phyloP scores from a whole-genome alignment of 1,139 yeast species.

The Blastobotrys persicus region DNA sequence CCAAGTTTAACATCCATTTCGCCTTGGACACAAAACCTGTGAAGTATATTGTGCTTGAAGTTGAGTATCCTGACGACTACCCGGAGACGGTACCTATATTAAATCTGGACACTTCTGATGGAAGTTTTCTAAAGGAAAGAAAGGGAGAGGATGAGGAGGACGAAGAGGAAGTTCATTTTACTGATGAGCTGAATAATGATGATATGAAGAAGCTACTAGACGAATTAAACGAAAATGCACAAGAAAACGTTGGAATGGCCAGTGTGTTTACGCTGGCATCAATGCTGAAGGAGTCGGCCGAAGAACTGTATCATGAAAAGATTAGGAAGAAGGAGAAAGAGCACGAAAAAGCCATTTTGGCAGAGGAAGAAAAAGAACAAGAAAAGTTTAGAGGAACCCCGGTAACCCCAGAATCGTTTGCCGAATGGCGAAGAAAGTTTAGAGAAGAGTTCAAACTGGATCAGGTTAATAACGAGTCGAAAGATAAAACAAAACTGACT shows the following conservation, averaged over 20 bases:
- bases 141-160: constrained; percentile 44
- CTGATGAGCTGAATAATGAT: constrained; percentile 26
- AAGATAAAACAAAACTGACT: constrained; percentile 53
- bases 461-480: constrained; percentile 47
- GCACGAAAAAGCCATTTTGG: constrained; percentile 57
- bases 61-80: constrained; percentile 66
- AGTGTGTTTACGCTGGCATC: constrained; percentile 78
- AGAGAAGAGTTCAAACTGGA: constrained; percentile 53
- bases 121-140: constrained; percentile 40
- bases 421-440: constrained; percentile 66
- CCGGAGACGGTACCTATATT: constrained; percentile 69
- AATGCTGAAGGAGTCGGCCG: constrained; percentile 76
- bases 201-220: constrained; percentile 46
- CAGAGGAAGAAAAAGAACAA: constrained; percentile 69
- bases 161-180: constrained; percentile 19
- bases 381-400: constrained; percentile 71
- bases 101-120: constrained; percentile 43
- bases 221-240: constrained; percentile 51
- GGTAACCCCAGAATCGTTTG: constrained; percentile 70
- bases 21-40: constrained; percentile 62
- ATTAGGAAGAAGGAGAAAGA: constrained; percentile 54
- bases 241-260: constrained; percentile 79
- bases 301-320: constrained; percentile 56
- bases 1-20: constrained; percentile 38
- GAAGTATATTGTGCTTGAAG: constrained; percentile 47